Evolutionary conservation across 176 grass and related monocot genomes (phyloP).

Genomic region (Dactylis glomerata): DNA sequence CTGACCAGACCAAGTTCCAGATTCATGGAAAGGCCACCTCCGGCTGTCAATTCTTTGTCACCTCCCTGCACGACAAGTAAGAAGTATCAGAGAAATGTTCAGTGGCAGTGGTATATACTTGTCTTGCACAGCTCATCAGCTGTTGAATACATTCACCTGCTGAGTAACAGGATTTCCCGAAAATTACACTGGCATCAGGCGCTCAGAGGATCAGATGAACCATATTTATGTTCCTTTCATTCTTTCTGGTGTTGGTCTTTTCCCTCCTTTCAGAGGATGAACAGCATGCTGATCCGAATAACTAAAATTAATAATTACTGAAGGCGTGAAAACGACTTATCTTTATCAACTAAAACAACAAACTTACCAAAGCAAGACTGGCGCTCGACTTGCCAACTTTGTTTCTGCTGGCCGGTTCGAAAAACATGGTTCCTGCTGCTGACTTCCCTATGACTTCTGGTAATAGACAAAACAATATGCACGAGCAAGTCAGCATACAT

Average conservation of each 20-base stretch:
- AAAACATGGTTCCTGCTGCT: background rate
- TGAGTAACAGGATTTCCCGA: no score
- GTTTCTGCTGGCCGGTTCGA: background rate
- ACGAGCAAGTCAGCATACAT: background rate
- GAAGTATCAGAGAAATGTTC: no score
- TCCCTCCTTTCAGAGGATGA: no score
- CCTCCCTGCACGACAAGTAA: conserved; percentile 23
- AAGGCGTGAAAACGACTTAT: background rate
- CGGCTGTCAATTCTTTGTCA: background rate
- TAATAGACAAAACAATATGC: background rate
- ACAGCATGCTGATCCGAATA: background rate
- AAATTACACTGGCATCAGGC: no score
- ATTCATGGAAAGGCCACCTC: background rate
- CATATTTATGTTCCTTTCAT: no score
- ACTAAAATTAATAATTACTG: background rate
- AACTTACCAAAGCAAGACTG: background rate
- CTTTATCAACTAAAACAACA: background rate
- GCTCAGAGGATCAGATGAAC: no score
- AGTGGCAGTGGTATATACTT: no score
- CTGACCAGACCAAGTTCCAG: background rate
- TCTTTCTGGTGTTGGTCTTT: no score
- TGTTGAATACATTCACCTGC: background rate
- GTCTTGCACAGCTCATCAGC: no score
- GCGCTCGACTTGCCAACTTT: background rate
- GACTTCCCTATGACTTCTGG: background rate